Evolutionary conservation across 164 flowering plant genomes (phyloP).

Genomic region (Umbilicus rupestris): DNA sequence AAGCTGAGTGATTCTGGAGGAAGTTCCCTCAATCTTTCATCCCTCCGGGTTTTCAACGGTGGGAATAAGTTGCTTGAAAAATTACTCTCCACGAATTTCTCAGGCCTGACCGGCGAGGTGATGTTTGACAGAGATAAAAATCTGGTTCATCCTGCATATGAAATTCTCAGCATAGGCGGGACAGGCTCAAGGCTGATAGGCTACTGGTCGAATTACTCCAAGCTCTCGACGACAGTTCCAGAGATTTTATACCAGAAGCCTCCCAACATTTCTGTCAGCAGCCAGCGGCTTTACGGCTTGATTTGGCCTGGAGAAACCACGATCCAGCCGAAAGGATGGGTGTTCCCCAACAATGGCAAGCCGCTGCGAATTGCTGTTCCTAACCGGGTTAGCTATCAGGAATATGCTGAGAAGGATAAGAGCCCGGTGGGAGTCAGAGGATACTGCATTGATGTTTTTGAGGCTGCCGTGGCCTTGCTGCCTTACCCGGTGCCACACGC

Average conservation of each 20-base stretch:
- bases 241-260: slow-evolving; percentile 50
- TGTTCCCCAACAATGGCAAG: slow-evolving; percentile 77
- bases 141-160: slow-evolving; percentile 54
- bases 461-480: slow-evolving; percentile 61
- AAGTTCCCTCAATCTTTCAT: slow-evolving; percentile 32
- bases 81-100: slow-evolving; percentile 38
- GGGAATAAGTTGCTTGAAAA: slow-evolving; percentile 46
- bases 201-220: slow-evolving; percentile 79
- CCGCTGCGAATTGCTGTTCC: slow-evolving; percentile 74
- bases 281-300: slow-evolving; percentile 43
- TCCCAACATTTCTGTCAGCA: slow-evolving; percentile 36
- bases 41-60: slow-evolving; percentile 44
- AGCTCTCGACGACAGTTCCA: slow-evolving; percentile 60
- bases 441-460: slow-evolving; percentile 77
- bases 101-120: slow-evolving; percentile 58
- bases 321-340: slow-evolving; percentile 76
- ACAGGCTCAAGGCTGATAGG: slow-evolving; percentile 51
- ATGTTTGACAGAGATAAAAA: slow-evolving; percentile 50
- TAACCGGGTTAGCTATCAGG: slow-evolving; percentile 50
- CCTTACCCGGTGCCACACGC: slow-evolving; percentile 70
- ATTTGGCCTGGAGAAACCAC: slow-evolving; percentile 81
- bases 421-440: slow-evolving; percentile 49
- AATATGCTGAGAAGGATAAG: slow-evolving; percentile 47
- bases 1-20: slow-evolving; percentile 29
- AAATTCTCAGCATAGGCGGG: slow-evolving; percentile 58